Conservation (phyloP, 345 rosid genomes). For the Triadica sebifera region DNA sequence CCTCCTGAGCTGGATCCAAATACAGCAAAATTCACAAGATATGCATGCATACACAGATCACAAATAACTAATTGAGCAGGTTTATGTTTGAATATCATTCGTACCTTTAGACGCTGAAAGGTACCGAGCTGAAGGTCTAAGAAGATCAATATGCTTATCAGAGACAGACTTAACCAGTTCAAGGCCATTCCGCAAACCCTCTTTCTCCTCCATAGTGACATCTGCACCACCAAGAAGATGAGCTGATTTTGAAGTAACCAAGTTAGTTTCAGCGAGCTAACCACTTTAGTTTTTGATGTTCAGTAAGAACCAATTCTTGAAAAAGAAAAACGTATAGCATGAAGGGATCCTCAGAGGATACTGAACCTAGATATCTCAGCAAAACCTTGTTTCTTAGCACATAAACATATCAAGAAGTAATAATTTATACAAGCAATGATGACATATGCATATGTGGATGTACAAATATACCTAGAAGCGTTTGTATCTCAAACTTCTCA, state of each 20-base stretch:
- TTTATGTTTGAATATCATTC: background rate
- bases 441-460: background rate
- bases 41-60: background rate
- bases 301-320: background rate
- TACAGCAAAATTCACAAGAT: background rate
- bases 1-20: background rate
- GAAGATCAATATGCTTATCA: conserved; percentile 66
- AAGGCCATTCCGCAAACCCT: conserved; percentile 39
- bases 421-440: background rate
- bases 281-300: background rate
- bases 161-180: conserved; percentile 54
- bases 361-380: too few species aligned
- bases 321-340: background rate
- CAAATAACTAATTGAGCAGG: conserved; percentile 3
- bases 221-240: conserved; percentile 33
- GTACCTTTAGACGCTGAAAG: conserved; percentile 56
- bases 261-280: background rate
- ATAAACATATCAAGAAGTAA: background rate
- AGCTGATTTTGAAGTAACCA: background rate
- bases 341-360: background rate
- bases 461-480: too few species aligned
- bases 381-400: too few species aligned
- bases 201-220: conserved; percentile 33
- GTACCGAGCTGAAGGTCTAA: conserved; percentile 66
- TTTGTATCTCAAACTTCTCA: too few species aligned